These are phyloP conservation scores for Mycosphaerella arachidis DNA, from an alignment of 2,329 filamentous ascomycete genomes.

Conservation along the genomic window DNA sequence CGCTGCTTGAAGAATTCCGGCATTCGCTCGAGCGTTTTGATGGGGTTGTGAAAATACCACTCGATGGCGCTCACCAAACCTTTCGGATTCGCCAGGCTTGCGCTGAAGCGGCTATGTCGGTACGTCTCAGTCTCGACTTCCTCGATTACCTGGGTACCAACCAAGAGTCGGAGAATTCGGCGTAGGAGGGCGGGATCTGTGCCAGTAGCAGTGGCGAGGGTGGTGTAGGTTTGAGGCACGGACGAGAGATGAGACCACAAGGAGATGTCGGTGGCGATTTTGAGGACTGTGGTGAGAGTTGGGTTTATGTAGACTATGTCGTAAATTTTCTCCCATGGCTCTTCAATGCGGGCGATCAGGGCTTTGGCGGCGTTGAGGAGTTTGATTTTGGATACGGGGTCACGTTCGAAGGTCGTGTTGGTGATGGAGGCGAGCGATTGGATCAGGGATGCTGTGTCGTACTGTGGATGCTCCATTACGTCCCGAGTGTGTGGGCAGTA, in stretches of 20 bases:
- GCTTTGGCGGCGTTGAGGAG: constrained; percentile 10
- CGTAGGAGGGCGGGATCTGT: constrained; percentile 12
- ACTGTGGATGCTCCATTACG: no score
- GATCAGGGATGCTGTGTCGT: not conserved
- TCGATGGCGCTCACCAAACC: constrained; percentile 13
- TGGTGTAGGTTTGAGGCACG: not conserved
- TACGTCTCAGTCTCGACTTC: constrained; percentile 12
- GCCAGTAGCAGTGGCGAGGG: constrained; percentile 7
- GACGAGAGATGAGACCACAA: constrained; percentile 8
- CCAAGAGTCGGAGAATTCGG: constrained; percentile 13
- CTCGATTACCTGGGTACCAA: constrained; percentile 5
- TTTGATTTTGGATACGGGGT: constrained; percentile 4
- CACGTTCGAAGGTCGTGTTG: constrained; percentile 5
- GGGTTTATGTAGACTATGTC: constrained; percentile 10
- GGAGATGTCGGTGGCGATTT: constrained; percentile 9
- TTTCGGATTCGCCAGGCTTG: constrained; percentile 8
- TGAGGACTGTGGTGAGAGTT: constrained; percentile 2
- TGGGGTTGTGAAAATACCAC: constrained; percentile 8
- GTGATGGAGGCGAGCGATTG: constrained; percentile 1
- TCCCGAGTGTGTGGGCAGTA: no score
- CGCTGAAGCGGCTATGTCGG: constrained; percentile 6
- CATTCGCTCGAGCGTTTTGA: not conserved
- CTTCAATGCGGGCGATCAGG: constrained; percentile 12
- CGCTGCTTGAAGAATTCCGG: constrained; percentile 11
- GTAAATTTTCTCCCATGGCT: constrained; percentile 16